These are phyloP conservation scores for Wickerhamiella siamensis DNA, from an alignment of 805 yeast species.

Conservation along the genomic window DNA sequence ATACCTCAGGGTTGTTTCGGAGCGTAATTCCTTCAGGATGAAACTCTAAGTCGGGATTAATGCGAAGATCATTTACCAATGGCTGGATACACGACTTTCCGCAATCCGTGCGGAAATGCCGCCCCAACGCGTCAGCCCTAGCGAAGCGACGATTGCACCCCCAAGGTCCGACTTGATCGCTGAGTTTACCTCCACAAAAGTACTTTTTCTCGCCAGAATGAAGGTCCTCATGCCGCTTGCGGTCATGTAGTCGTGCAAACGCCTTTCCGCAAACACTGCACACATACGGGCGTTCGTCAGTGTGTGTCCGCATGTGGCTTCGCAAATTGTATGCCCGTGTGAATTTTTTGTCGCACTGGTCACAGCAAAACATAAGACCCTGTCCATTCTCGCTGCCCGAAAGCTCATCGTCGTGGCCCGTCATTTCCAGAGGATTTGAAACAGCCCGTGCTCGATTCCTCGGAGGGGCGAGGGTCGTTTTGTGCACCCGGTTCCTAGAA, in stretches of 20 bases:
- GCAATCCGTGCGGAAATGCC: constrained; percentile 64
- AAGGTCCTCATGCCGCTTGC: constrained; percentile 60
- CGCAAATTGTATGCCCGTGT: constrained; percentile 88
- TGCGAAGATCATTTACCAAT: constrained; percentile 36
- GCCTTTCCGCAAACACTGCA: constrained; percentile 51
- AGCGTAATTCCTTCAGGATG: constrained; percentile 15
- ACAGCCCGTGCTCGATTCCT: not conserved
- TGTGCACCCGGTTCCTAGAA: not conserved
- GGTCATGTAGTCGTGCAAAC: constrained; percentile 66
- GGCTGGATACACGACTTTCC: constrained; percentile 59
- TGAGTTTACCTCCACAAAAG: constrained; percentile 47
- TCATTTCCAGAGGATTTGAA: not conserved
- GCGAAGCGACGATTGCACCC: constrained; percentile 67
- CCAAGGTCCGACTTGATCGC: constrained; percentile 48
- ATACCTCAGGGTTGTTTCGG: not conserved
- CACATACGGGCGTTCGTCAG: constrained; percentile 54
- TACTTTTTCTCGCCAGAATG: constrained; percentile 61
- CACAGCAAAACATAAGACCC: constrained; percentile 43
- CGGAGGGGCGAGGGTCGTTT: not conserved
- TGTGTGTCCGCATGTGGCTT: constrained; percentile 81
- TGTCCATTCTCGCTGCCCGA: too few species aligned
- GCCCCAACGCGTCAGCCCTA: constrained; percentile 60
- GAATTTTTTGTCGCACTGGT: constrained; percentile 70
- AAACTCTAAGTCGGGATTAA: constrained; percentile 10
- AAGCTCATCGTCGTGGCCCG: not conserved